phyloP scores from a whole-genome alignment of 345 rosid genomes.

The Sisymbrium irio region DNA sequence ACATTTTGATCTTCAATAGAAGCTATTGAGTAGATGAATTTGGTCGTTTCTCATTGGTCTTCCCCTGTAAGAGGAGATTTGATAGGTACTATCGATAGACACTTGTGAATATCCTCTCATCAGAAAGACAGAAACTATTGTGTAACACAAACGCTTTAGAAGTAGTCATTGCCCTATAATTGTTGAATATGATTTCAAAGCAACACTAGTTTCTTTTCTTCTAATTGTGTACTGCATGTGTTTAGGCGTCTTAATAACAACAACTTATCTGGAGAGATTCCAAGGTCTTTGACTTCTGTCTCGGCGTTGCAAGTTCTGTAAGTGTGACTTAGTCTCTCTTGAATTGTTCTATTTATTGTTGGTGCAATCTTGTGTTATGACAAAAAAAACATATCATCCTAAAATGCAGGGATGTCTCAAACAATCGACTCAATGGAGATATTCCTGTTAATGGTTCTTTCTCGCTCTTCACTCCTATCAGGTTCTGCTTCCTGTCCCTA shows the following conservation, averaged over 20 bases:
- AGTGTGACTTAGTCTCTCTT: conserved; percentile 35
- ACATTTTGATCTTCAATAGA: too few species aligned
- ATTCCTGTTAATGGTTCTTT: conserved; percentile 31
- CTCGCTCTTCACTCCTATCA: conserved; percentile 40
- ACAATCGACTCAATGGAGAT: neutral
- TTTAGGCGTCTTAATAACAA: conserved; percentile 82
- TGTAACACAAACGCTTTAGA: neutral
- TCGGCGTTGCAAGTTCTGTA: conserved; percentile 67
- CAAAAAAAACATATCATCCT: conserved; percentile 14
- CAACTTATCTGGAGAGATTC: conserved; percentile 56
- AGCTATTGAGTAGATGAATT: too few species aligned
- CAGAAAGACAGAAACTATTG: neutral
- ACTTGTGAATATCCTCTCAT: neutral
- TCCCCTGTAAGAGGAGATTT: too few species aligned
- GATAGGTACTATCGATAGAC: too few species aligned
- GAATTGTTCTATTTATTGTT: neutral
- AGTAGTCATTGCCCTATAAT: neutral
- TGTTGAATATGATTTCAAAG: neutral
- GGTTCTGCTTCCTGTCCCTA: conserved; percentile 23
- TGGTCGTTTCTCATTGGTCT: too few species aligned
- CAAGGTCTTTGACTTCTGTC: conserved; percentile 46
- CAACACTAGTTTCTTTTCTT: neutral
- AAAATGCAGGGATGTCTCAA: conserved; percentile 37
- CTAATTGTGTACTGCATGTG: conserved; percentile 20
- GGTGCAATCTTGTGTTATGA: neutral